phyloP scores from a whole-genome alignment of 768 basidiomycete species.

The Panus rudis region DNA sequence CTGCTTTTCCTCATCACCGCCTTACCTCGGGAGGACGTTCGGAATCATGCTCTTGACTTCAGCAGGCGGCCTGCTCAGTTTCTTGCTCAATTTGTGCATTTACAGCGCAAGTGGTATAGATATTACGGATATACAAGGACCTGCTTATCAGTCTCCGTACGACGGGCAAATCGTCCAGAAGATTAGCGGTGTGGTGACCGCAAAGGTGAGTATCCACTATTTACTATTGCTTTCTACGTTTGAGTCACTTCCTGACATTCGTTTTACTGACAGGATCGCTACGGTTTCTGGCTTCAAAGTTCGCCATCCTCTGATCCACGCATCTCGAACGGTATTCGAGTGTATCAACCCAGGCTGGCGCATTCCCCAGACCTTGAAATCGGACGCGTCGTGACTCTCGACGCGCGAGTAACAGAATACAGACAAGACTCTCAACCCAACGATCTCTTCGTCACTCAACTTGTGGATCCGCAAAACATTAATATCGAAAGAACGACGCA shows the following conservation, averaged over 20 bases:
- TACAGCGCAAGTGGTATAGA: slow-evolving; percentile 18
- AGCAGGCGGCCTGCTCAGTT: no score
- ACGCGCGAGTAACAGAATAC: slow-evolving; percentile 43
- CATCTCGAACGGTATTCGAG: slow-evolving; percentile 42
- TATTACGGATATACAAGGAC: slow-evolving; percentile 50
- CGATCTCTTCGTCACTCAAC: slow-evolving; percentile 44
- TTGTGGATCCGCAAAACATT: slow-evolving; percentile 38
- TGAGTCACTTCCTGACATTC: no score
- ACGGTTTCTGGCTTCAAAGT: slow-evolving; percentile 43
- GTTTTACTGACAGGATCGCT: slow-evolving; percentile 30
- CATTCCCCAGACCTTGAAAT: slow-evolving; percentile 42
- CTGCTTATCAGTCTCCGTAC: slow-evolving; percentile 38
- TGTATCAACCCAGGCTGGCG: slow-evolving; percentile 37
- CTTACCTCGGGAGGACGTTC: no score
- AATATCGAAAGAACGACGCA: slow-evolving; percentile 38
- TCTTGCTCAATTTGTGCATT: no score
- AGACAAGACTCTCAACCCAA: slow-evolving; percentile 36
- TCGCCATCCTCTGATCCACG: slow-evolving; percentile 37
- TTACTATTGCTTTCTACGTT: not conserved
- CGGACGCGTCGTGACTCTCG: slow-evolving; percentile 41
- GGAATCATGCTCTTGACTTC: no score
- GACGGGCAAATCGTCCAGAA: slow-evolving; percentile 37
- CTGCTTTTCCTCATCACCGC: no score
- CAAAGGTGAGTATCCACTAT: slow-evolving; percentile 33
- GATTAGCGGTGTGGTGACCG: slow-evolving; percentile 45